Conservation (phyloP, 371 early-diverging fungal genomes). For the Actinomucor elegans region DNA sequence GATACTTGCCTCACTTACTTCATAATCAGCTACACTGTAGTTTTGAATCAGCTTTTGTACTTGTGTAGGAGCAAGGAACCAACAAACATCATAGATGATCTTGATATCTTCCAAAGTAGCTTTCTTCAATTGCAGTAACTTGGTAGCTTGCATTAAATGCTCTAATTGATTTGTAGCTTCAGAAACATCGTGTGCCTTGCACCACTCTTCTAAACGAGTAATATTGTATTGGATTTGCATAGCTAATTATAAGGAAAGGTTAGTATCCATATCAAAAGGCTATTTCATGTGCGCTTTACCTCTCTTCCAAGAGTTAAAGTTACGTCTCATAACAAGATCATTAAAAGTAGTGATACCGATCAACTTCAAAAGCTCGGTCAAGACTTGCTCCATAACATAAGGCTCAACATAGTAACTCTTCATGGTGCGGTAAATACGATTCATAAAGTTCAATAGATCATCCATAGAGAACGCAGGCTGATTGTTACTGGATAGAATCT, state of each 20-base stretch:
- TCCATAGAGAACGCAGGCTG: slow-evolving; percentile 87
- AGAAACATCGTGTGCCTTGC: slow-evolving; percentile 87
- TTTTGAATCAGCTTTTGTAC: slow-evolving; percentile 91
- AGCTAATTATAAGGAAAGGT: slow-evolving; percentile 14
- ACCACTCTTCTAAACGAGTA: slow-evolving; percentile 96
- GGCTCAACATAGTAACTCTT: slow-evolving; percentile 93
- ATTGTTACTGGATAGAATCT: slow-evolving; percentile 69
- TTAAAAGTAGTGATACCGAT: slow-evolving; percentile 95
- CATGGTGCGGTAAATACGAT: slow-evolving; percentile 90
- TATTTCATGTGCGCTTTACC: slow-evolving; percentile 35
- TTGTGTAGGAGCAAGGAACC: slow-evolving; percentile 90
- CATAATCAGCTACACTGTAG: slow-evolving; percentile 78
- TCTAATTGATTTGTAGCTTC: slow-evolving; percentile 90
- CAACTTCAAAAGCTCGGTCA: slow-evolving; percentile 86
- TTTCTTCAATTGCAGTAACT: slow-evolving; percentile 94
- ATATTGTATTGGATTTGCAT: slow-evolving; percentile 99
- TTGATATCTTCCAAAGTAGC: slow-evolving; percentile 88
- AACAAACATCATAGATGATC: slow-evolving; percentile 95
- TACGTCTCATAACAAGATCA: slow-evolving; percentile 89
- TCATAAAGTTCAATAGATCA: slow-evolving; percentile 88
- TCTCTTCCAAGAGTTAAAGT: slow-evolving; percentile 88
- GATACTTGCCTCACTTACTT: no score
- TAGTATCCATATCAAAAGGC: neutral
- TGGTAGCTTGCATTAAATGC: slow-evolving; percentile 92
- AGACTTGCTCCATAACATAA: slow-evolving; percentile 75